Conservation (phyloP, 495 filamentous ascomycete species). For the Elasticomyces elasticus region DNA sequence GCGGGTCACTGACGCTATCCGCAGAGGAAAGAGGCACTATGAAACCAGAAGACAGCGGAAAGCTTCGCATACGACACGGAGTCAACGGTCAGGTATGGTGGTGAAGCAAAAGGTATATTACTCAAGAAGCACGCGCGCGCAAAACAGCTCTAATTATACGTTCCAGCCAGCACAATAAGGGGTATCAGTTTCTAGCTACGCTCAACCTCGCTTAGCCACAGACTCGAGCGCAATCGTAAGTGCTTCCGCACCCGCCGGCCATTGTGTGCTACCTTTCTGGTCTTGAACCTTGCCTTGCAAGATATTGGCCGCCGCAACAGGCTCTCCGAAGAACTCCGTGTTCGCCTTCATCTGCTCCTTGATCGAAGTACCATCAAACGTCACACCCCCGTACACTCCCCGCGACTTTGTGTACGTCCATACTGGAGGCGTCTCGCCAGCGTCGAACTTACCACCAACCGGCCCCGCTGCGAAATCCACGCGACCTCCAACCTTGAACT, state of each 20-base stretch:
- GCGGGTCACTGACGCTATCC: no score
- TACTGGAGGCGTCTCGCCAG: conserved; percentile 45
- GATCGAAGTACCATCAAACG: conserved; percentile 71
- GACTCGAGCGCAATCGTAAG: not conserved
- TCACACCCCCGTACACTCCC: conserved; percentile 69
- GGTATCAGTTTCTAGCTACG: no score
- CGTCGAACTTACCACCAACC: conserved; percentile 41
- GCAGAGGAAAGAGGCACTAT: no score
- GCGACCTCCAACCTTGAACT: conserved; percentile 59
- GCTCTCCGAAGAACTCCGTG: conserved; percentile 61
- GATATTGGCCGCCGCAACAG: not conserved
- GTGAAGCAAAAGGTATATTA: no score
- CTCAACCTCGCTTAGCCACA: no score
- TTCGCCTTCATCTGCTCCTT: conserved; percentile 80
- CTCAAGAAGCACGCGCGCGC: no score
- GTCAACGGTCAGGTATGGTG: no score
- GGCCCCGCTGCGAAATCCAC: conserved; percentile 54
- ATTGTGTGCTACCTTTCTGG: not conserved
- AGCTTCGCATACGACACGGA: no score
- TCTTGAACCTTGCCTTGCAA: not conserved
- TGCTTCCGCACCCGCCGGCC: not conserved
- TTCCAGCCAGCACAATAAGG: no score
- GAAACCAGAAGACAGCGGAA: no score
- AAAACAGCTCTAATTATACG: no score
- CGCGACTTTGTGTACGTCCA: conserved; percentile 79